Evolutionary conservation across 306 rosid species (phyloP).

Genomic region (Alnus glutinosa): DNA sequence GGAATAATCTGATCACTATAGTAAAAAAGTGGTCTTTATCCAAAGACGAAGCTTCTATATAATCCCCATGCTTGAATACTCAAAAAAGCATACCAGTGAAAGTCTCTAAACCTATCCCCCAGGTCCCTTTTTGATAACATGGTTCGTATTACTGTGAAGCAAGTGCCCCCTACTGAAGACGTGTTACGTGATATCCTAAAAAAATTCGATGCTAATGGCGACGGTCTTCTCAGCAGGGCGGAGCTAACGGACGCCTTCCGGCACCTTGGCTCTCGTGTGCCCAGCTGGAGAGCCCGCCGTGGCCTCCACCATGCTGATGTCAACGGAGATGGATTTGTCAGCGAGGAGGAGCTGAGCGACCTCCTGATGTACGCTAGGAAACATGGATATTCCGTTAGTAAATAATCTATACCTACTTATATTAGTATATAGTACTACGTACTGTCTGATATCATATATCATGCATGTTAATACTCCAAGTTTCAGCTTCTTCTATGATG

Average conservation of each 20-base stretch:
- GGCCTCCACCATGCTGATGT: constrained; percentile 16
- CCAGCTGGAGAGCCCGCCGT: background rate
- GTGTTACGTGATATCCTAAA: background rate
- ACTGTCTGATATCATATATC: no score
- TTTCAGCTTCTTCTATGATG: background rate
- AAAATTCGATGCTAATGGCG: constrained; percentile 6
- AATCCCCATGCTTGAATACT: no score
- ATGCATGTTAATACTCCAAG: background rate
- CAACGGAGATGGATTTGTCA: constrained; percentile 1
- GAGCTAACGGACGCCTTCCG: constrained; percentile 23
- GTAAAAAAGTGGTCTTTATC: no score
- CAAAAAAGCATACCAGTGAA: no score
- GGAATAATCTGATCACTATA: no score
- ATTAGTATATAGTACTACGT: no score
- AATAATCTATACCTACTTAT: no score
- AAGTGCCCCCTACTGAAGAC: background rate
- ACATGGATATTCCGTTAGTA: background rate
- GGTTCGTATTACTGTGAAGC: background rate
- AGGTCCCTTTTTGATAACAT: no score
- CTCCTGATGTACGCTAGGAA: background rate
- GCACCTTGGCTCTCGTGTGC: constrained; percentile 1
- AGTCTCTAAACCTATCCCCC: no score
- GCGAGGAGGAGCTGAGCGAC: background rate
- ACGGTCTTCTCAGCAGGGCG: constrained; percentile 1
- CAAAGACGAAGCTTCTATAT: no score